Conservation (phyloP, 495 filamentous ascomycete genomes). For the Talaromyces nanjingensis region DNA sequence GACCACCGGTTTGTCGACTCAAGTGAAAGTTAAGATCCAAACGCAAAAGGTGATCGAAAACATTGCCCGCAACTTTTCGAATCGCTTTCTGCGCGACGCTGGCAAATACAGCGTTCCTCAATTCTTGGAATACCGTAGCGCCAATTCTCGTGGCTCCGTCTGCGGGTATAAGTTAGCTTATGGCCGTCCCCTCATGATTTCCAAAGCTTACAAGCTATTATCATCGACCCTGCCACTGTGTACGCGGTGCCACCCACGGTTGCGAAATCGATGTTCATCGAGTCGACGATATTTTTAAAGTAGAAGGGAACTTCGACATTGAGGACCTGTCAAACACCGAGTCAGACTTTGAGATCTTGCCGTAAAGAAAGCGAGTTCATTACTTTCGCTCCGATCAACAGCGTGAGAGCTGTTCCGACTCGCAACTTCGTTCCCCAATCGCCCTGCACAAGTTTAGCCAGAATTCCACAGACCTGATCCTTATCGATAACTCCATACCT, state of each 20-base stretch:
- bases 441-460: conserved; percentile 36
- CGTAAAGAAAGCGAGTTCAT: neutral
- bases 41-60: conserved; percentile 83
- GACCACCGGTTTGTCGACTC: conserved; percentile 84
- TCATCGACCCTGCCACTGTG: conserved; percentile 85
- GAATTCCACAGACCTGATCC: neutral
- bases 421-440: conserved; percentile 75
- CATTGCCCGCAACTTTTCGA: conserved; percentile 79
- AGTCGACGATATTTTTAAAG: conserved; percentile 95
- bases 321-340: conserved; percentile 48
- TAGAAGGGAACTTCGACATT: conserved; percentile 99
- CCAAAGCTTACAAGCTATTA: conserved; percentile 60
- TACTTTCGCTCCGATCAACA: conserved; percentile 85
- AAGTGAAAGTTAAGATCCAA: conserved; percentile 93
- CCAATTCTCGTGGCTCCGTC: conserved; percentile 85
- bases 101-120: conserved; percentile 93
- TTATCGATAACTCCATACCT: conserved; percentile 36
- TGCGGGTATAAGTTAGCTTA: conserved; percentile 16
- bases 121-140: conserved; percentile 78
- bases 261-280: conserved; percentile 91
- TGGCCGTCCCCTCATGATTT: neutral
- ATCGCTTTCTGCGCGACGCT: conserved; percentile 97
- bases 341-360: neutral
- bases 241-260: conserved; percentile 76
- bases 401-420: conserved; percentile 69